Percentiles rank a stretch among this genome's conserved stretches.
Evolutionary conservation across 352 stramenopile genomes (phyloP).

Genomic region (Elongisporangium undulatum): DNA sequence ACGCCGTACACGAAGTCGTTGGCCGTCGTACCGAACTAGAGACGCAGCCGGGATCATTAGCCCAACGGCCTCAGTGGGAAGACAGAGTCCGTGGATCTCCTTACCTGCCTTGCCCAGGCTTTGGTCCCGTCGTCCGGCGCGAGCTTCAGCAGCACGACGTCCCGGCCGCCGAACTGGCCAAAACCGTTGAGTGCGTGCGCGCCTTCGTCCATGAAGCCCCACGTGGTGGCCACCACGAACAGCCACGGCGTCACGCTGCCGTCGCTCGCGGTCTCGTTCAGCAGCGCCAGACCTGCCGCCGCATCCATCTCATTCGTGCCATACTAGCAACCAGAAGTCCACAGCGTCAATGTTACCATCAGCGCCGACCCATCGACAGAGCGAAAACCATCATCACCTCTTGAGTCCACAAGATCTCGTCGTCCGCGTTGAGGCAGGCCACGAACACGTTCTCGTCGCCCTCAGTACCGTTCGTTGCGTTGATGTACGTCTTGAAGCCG

Average conservation of each 20-base stretch:
- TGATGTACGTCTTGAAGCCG: slow-evolving; percentile 34
- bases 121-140: slow-evolving; percentile 35
- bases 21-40: slow-evolving; percentile 56
- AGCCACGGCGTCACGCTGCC: slow-evolving; percentile 22
- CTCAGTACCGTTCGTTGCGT: slow-evolving; percentile 7
- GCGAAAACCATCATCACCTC: slow-evolving; percentile 24
- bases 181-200: slow-evolving; percentile 68
- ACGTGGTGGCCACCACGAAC: slow-evolving; percentile 64
- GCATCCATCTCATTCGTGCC: slow-evolving; percentile 47
- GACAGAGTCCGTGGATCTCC: neutral
- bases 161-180: slow-evolving; percentile 57
- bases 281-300: slow-evolving; percentile 42
- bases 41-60: slow-evolving; percentile 1
- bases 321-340: slow-evolving; percentile 24
- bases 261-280: slow-evolving; percentile 34
- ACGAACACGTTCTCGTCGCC: slow-evolving; percentile 53
- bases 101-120: slow-evolving; percentile 60
- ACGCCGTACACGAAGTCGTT: slow-evolving; percentile 65
- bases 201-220: slow-evolving; percentile 66
- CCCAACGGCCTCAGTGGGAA: neutral
- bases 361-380: neutral
- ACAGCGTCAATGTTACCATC: neutral
- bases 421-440: slow-evolving; percentile 33
- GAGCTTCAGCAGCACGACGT: slow-evolving; percentile 66
- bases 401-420: slow-evolving; percentile 42